These are phyloP conservation scores for Caloboletus firmus DNA, from an alignment of 1,284 basidiomycete species.

Conservation along the genomic window DNA sequence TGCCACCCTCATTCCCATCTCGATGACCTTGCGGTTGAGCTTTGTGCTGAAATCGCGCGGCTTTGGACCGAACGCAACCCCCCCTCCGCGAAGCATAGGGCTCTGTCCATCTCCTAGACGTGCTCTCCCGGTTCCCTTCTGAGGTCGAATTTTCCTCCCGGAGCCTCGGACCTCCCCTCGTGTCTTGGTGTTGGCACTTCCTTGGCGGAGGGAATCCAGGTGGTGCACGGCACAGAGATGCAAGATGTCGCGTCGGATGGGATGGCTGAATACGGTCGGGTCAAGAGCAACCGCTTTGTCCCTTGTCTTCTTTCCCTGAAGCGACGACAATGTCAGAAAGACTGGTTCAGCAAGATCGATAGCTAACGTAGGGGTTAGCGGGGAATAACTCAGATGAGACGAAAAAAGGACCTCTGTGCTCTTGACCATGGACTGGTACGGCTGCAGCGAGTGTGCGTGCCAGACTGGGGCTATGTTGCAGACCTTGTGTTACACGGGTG, in stretches of 20 bases:
- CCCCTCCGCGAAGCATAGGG: slow-evolving; percentile 91
- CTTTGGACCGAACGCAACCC: slow-evolving; percentile 87
- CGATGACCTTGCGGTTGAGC: slow-evolving; percentile 85
- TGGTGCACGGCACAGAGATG: slow-evolving; percentile 92
- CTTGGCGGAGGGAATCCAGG: slow-evolving; percentile 84
- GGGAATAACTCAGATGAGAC: neutral
- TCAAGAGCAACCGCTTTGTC: slow-evolving; percentile 72
- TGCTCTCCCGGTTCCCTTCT: slow-evolving; percentile 91
- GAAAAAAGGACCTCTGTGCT: slow-evolving; percentile 18
- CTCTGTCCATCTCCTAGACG: slow-evolving; percentile 88
- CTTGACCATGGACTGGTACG: slow-evolving; percentile 4
- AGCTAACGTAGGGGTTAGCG: slow-evolving; percentile 36
- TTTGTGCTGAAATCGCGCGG: slow-evolving; percentile 90
- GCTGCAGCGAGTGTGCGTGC: slow-evolving; percentile 16
- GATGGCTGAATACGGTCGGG: slow-evolving; percentile 82
- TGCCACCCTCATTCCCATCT: slow-evolving; percentile 91
- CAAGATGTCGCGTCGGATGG: slow-evolving; percentile 88
- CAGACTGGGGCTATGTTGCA: neutral
- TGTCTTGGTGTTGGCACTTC: slow-evolving; percentile 89
- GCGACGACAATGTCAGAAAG: slow-evolving; percentile 57
- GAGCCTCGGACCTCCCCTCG: slow-evolving; percentile 89
- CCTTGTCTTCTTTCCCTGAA: slow-evolving; percentile 48
- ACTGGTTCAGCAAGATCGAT: slow-evolving; percentile 48
- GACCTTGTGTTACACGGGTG: neutral
- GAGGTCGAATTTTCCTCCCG: slow-evolving; percentile 83